Percentiles rank a stretch among this genome's conserved stretches.
Conservation (phyloP, 169 alveolate genomes). For the Plasmodium adleri region DNA sequence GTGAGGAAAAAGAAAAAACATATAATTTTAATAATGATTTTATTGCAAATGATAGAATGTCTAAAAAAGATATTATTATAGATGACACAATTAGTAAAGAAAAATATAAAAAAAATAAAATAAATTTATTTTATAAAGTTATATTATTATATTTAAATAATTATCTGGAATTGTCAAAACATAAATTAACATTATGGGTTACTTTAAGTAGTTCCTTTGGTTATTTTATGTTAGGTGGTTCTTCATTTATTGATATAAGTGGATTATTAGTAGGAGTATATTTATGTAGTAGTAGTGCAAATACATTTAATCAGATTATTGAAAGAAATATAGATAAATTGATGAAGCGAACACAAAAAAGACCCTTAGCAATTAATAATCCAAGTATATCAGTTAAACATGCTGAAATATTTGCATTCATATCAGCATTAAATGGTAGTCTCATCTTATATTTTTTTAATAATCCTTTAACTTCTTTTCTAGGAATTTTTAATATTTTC, state of each 20-base stretch:
- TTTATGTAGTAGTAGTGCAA: slow-evolving; percentile 85
- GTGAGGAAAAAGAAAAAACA: not conserved
- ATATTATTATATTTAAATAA: slow-evolving; percentile 1
- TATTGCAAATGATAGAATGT: not conserved
- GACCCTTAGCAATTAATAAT: slow-evolving; percentile 75
- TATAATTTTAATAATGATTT: not conserved
- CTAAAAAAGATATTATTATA: not conserved
- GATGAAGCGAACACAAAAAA: slow-evolving; percentile 84
- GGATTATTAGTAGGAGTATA: slow-evolving; percentile 77
- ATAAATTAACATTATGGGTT: slow-evolving; percentile 86
- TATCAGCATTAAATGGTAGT: slow-evolving; percentile 45
- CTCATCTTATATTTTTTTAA: slow-evolving; percentile 34
- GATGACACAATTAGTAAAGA: not conserved
- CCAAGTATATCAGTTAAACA: slow-evolving; percentile 17
- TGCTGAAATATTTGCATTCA: slow-evolving; percentile 62
- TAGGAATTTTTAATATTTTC: slow-evolving; percentile 59
- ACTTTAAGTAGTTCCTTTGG: slow-evolving; percentile 86
- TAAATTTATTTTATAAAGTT: not conserved
- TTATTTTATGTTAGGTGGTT: slow-evolving; percentile 81
- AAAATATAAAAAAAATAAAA: not conserved
- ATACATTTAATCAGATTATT: slow-evolving; percentile 83
- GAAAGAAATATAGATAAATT: slow-evolving; percentile 82
- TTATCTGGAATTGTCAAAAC: slow-evolving; percentile 75
- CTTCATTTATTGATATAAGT: slow-evolving; percentile 1
- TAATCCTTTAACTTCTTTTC: slow-evolving; percentile 48